Percentiles rank a stretch among this genome's conserved stretches.
phyloP scores from a whole-genome alignment of 1,139 yeast species.

The Saccharomycopsis hybrid region DNA sequence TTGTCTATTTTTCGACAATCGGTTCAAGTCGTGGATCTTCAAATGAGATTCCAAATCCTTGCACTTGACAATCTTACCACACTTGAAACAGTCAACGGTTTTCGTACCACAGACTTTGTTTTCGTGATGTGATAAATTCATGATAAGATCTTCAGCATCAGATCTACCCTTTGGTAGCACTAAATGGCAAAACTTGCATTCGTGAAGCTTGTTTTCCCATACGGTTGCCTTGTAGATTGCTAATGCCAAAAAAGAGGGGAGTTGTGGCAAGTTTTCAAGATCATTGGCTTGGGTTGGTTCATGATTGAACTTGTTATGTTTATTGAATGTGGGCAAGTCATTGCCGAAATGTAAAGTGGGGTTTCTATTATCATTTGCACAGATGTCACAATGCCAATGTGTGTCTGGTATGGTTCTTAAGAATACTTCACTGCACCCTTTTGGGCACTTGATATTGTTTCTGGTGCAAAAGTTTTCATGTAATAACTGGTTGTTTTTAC shows the following conservation, averaged over 20 bases:
- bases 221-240: slow-evolving; percentile 35
- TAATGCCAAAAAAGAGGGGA: slow-evolving; percentile 30
- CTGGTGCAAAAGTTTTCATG: slow-evolving; percentile 47
- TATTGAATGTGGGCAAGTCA: slow-evolving; percentile 22
- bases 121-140: slow-evolving; percentile 32
- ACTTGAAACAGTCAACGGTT: slow-evolving; percentile 39
- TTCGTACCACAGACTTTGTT: slow-evolving; percentile 41
- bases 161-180: slow-evolving; percentile 41
- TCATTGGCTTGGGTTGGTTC: slow-evolving; percentile 16
- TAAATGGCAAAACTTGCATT: slow-evolving; percentile 50
- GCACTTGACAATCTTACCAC: slow-evolving; percentile 33
- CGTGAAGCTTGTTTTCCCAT: slow-evolving; percentile 41
- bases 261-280: slow-evolving; percentile 22
- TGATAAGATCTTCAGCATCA: slow-evolving; percentile 31
- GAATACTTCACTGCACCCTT: slow-evolving; percentile 39
- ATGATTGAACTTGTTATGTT: slow-evolving; percentile 39
- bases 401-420: slow-evolving; percentile 35
- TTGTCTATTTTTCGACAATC: slow-evolving; percentile 20
- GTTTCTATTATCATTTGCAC: slow-evolving; percentile 21
- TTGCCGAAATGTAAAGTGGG: slow-evolving; percentile 29
- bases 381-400: slow-evolving; percentile 49
- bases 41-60: slow-evolving; percentile 38
- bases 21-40: slow-evolving; percentile 36
- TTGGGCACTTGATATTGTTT: slow-evolving; percentile 38
- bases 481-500: slow-evolving; percentile 31